A percentile compares a stretch with the other conserved stretches of the same genome.
These are phyloP conservation scores for Nevesoporus exiguus DNA, from an alignment of 768 basidiomycete species.

Conservation along the genomic window DNA sequence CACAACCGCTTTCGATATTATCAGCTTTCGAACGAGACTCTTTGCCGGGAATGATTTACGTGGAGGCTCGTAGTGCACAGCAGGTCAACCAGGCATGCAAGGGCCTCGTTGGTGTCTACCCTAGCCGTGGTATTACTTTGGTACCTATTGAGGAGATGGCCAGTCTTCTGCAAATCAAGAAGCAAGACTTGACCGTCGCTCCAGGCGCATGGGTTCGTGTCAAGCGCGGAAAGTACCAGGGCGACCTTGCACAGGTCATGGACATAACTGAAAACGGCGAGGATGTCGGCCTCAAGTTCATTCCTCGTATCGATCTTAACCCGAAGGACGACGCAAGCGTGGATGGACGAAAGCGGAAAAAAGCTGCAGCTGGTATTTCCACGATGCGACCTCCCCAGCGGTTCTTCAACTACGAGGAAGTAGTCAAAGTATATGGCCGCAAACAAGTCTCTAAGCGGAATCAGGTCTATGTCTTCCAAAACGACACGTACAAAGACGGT, in stretches of 20 bases:
- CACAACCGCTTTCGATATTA: slow-evolving; percentile 76
- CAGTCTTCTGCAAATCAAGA: slow-evolving; percentile 91
- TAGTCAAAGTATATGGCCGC: slow-evolving; percentile 78
- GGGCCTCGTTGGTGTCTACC: slow-evolving; percentile 92
- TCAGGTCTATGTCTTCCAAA: slow-evolving; percentile 80
- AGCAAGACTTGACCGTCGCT: slow-evolving; percentile 80
- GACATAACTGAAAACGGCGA: slow-evolving; percentile 93
- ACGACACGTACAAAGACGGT: slow-evolving; percentile 91
- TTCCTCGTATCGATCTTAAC: slow-evolving; percentile 96
- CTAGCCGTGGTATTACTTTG: slow-evolving; percentile 72
- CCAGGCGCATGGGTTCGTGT: slow-evolving; percentile 95
- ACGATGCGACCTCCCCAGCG: slow-evolving; percentile 85
- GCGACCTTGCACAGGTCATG: slow-evolving; percentile 93
- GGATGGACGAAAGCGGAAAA: slow-evolving; percentile 77
- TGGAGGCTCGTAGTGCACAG: slow-evolving; percentile 87
- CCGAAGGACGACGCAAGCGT: slow-evolving; percentile 76
- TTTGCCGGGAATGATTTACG: slow-evolving; percentile 91
- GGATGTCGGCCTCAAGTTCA: slow-evolving; percentile 87
- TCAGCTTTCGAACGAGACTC: slow-evolving; percentile 97
- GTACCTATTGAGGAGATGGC: slow-evolving; percentile 99
- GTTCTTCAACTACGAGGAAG: slow-evolving; percentile 93
- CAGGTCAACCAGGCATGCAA: slow-evolving; percentile 82
- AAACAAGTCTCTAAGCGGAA: slow-evolving; percentile 73
- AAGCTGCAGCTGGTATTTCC: slow-evolving; percentile 44
- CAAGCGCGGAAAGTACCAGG: slow-evolving; percentile 88